Evolutionary conservation across 2,329 filamentous ascomycete species (phyloP), one percentile per base, ranked within the genome.

Genomic region (Apiospora sp.): DNA sequence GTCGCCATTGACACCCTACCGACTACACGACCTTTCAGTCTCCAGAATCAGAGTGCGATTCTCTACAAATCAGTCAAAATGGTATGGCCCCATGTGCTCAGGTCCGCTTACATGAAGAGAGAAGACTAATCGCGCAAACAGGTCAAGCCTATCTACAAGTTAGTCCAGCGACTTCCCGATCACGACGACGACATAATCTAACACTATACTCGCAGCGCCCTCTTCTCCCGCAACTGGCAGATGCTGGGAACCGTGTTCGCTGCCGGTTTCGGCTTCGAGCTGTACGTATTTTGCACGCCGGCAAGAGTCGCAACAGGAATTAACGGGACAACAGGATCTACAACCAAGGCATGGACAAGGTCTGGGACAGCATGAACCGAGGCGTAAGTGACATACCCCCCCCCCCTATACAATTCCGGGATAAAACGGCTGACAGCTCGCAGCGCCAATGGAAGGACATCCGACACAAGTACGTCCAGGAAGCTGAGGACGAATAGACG

Each of bases 361-460:
- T 98, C 83, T 99, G 96, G 96, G 94, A 99, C 84, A 89, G 85
- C 83, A 85, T 95, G 83, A 99, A 99, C 91, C 90, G 89, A 81
- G 96, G 96, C 80, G 96, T 98, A 94, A 81, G 94, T 92, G 67
- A 16, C 68, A 22, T 54, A 69, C 30, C 22, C 76, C 49, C 22
- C 22, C n/a, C 46, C 37, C n/a, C 37, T 10, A 41, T 41, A 8
- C 37, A 41, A 58, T 58, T 48, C 34, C 30, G 22, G 51, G 46
- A 73, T 70, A 73, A 61, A n/a, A 64, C 24, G 54, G 78, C 83
- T 86, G 75, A 84, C 78, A 68, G 27, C 67, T 43, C 68, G 79
- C 81, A 98, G 96, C 94, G 96, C 81, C 96, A 98, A 97, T 98
- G 96, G 96, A 98, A 98, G 90, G 96, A 99, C 84, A 98, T 99